These are phyloP conservation scores for Chlamydomonas schloesseri DNA, from an alignment of 139 green algal species.

Conservation along the genomic window DNA sequence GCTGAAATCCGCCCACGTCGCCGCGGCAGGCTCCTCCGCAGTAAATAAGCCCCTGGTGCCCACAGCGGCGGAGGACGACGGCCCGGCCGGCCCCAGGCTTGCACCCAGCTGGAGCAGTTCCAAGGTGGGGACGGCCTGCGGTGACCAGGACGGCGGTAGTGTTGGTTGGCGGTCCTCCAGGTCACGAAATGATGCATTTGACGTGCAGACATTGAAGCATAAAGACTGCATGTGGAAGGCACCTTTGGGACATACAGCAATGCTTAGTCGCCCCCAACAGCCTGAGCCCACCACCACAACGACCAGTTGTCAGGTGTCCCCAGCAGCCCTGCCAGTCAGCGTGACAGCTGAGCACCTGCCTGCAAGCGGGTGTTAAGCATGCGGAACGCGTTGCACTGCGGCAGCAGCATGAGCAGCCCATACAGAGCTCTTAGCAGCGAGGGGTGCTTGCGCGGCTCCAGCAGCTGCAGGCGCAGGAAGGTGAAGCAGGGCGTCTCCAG, in stretches of 20 bases:
- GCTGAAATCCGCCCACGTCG: slow-evolving; percentile 10
- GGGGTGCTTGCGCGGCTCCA: slow-evolving; percentile 80
- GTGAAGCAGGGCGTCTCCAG: slow-evolving; percentile 95
- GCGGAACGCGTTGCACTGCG: slow-evolving; percentile 92
- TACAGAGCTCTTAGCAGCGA: slow-evolving; percentile 86
- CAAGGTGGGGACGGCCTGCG: slow-evolving; percentile 59
- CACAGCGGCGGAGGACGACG: too few species aligned
- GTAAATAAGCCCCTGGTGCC: neutral
- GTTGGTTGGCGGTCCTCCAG: too few species aligned
- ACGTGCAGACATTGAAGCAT: too few species aligned
- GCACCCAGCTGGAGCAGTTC: slow-evolving; percentile 62
- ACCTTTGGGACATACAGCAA: neutral
- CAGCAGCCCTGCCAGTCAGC: too few species aligned
- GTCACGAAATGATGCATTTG: too few species aligned
- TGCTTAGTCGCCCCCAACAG: neutral
- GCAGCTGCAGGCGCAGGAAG: slow-evolving; percentile 91
- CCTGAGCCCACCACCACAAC: too few species aligned
- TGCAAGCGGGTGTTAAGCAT: slow-evolving; percentile 81
- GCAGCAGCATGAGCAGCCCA: slow-evolving; percentile 95
- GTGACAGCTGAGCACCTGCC: slow-evolving; percentile 7
- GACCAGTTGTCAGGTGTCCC: too few species aligned
- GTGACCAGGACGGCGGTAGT: too few species aligned
- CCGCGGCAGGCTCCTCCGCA: neutral
- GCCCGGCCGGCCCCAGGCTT: neutral
- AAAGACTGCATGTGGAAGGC: too few species aligned